Conservation (phyloP, 805 yeast genomes). For the Metschnikowia sp. region DNA sequence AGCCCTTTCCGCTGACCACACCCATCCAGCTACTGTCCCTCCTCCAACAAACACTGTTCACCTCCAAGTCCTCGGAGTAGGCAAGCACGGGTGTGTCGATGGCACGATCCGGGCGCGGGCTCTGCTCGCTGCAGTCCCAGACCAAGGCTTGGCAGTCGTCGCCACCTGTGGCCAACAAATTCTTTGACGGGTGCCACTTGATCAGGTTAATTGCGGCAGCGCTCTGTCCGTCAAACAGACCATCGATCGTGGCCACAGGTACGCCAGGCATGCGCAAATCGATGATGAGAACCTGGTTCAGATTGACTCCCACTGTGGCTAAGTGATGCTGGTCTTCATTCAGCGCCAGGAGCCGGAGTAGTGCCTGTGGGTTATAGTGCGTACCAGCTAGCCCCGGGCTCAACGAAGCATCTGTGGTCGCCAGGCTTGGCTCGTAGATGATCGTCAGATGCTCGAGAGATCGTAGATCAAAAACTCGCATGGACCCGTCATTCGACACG, state of each 20-base stretch:
- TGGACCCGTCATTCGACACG: slow-evolving; percentile 94
- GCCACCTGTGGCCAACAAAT: slow-evolving; percentile 60
- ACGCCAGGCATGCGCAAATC: slow-evolving; percentile 88
- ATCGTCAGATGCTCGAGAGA: slow-evolving; percentile 91
- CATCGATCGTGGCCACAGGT: slow-evolving; percentile 68
- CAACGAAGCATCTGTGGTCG: not conserved
- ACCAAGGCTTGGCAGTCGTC: slow-evolving; percentile 71
- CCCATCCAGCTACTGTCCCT: slow-evolving; percentile 81
- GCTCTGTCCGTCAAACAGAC: slow-evolving; percentile 48
- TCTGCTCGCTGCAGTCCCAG: slow-evolving; percentile 52
- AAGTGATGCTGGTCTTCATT: slow-evolving; percentile 77
- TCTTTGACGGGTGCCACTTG: slow-evolving; percentile 79
- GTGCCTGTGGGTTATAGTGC: slow-evolving; percentile 45
- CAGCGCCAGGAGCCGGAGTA: slow-evolving; percentile 73
- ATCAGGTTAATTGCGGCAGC: slow-evolving; percentile 65
- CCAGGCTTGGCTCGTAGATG: slow-evolving; percentile 68
- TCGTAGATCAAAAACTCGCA: slow-evolving; percentile 86
- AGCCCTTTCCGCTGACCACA: slow-evolving; percentile 61
- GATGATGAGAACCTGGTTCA: slow-evolving; percentile 61
- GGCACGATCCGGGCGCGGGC: slow-evolving; percentile 12
- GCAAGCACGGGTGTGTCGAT: slow-evolving; percentile 43
- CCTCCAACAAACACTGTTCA: slow-evolving; percentile 74
- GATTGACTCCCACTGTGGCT: slow-evolving; percentile 76
- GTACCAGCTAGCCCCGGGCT: not conserved
- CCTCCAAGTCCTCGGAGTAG: slow-evolving; percentile 63